Evolutionary conservation across 805 yeast species (phyloP), one percentile per base, ranked within the genome.

Genomic region (Wickerhamomyces alni): DNA sequence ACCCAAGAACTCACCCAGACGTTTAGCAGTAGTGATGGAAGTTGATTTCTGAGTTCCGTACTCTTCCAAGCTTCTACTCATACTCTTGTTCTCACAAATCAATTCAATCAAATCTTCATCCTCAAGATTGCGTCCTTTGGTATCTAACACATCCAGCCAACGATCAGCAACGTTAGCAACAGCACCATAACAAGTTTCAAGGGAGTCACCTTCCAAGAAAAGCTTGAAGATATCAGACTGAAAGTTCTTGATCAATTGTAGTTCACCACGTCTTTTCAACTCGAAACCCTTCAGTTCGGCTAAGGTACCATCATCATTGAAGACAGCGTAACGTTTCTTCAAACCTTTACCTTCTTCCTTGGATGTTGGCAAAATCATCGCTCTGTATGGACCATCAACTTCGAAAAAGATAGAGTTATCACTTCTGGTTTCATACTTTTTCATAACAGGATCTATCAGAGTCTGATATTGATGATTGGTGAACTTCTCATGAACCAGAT

Each of bases 261-360:
- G 69, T 59, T 93, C 99, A 53, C 99, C 99, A 62, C 99, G 78
- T 65, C 99, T 76, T 57, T 93, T 93, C 61, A 93, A 68, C 62
- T 93, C 99, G 55, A 93, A 93, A 7, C 99, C 99, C 60, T 93
- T 93, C 53, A 93, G 69, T 62, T 93, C 99, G 0, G 98, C 99
- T 29, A 93, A 59, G 0, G 95, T 69, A 1, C 98, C 98, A 60
- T 94, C 97, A 41, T 83, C 78, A 57, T 93, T 93, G 65, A 93
- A 93, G 5, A 93, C 99, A 2, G 99, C 99, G 55, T 93, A 93
- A 53, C 99, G 75, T 54, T 93, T 93, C 60, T 93, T 93, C 55
- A 93, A 71, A 48, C 96, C 96, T 62, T 89, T 89, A 34, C 96
- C 98, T 69, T 94, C 98, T 58, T 93, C 99, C 47, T 87, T 87